Evolutionary conservation across 345 rosid genomes (phyloP).

Genomic region (Eucalyptus polybractea): DNA sequence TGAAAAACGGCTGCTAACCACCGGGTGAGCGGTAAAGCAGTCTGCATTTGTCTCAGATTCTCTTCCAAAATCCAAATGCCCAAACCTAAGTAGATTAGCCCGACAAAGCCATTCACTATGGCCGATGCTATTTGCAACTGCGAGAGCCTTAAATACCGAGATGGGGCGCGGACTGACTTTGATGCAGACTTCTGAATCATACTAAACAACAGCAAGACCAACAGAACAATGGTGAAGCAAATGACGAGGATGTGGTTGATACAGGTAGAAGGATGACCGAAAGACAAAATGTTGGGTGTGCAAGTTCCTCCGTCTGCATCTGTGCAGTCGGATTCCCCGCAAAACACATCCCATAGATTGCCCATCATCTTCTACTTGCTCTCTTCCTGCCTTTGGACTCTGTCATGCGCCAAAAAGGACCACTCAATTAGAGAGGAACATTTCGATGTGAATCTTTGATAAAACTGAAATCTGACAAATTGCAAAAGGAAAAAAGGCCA

Average conservation of each 20-base stretch:
- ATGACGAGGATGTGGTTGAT: slow-evolving; percentile 30
- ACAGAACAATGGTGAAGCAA: slow-evolving; percentile 39
- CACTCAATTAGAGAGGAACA: not conserved
- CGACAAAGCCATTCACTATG: slow-evolving; percentile 46
- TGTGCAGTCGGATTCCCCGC: slow-evolving; percentile 33
- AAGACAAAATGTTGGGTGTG: not conserved
- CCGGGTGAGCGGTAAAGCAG: slow-evolving; percentile 28
- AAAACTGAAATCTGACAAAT: not conserved
- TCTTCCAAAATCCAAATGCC: slow-evolving; percentile 57
- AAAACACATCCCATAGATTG: slow-evolving; percentile 36
- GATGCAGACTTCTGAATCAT: slow-evolving; percentile 28
- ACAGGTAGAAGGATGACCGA: slow-evolving; percentile 31
- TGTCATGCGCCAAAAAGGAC: not conserved
- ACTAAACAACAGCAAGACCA: slow-evolving; percentile 26
- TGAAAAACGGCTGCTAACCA: slow-evolving; percentile 46
- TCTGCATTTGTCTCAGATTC: slow-evolving; percentile 15
- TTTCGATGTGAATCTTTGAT: not conserved
- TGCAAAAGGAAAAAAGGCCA: not conserved
- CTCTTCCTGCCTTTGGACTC: not conserved
- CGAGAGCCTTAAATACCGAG: slow-evolving; percentile 8
- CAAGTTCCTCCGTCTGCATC: not conserved
- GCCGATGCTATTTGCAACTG: slow-evolving; percentile 35
- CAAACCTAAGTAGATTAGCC: slow-evolving; percentile 36
- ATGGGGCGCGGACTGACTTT: not conserved
- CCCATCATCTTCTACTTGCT: slow-evolving; percentile 13